Evolutionary conservation across 805 yeast species (phyloP).

Genomic region (Spencermartinsiella europaea): DNA sequence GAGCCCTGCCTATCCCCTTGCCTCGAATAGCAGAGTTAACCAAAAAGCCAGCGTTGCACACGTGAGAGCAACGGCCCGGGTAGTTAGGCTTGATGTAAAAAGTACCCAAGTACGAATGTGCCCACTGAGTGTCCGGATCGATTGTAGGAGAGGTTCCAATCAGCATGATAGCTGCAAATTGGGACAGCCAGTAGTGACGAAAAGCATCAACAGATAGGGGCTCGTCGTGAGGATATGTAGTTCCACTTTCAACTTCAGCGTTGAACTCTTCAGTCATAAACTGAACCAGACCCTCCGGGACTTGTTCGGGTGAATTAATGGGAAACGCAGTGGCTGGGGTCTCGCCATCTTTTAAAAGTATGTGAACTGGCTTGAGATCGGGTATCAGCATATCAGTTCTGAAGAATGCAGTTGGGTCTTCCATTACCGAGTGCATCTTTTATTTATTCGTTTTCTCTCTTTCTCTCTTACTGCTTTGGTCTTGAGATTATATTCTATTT

Average conservation of each 20-base stretch:
- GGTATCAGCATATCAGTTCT: conserved; percentile 24
- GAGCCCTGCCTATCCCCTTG: conserved; percentile 57
- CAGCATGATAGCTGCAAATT: conserved; percentile 61
- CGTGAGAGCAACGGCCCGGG: conserved; percentile 76
- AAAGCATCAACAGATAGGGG: conserved; percentile 46
- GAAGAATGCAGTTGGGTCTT: background rate
- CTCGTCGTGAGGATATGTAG: conserved; percentile 59
- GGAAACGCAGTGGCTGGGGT: conserved; percentile 57
- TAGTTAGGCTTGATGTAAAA: conserved; percentile 86
- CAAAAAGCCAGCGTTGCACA: conserved; percentile 82
- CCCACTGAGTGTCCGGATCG: conserved; percentile 39
- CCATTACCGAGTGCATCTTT: background rate
- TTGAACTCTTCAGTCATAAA: conserved; percentile 52
- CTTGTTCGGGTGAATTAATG: conserved; percentile 40
- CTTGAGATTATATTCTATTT: too few species aligned
- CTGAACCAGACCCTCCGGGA: conserved; percentile 48
- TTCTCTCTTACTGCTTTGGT: too few species aligned
- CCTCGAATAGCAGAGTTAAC: conserved; percentile 62
- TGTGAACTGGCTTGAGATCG: conserved; percentile 58
- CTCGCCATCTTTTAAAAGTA: conserved; percentile 54
- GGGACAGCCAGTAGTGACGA: conserved; percentile 58
- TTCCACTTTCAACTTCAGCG: conserved; percentile 62
- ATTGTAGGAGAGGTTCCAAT: conserved; percentile 34
- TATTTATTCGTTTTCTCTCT: too few species aligned
- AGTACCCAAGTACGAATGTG: conserved; percentile 55